Evolutionary conservation across 352 stramenopile genomes (phyloP), one percentile per base, ranked within the genome.

Genomic region (Globisporangium paroecandrum): DNA sequence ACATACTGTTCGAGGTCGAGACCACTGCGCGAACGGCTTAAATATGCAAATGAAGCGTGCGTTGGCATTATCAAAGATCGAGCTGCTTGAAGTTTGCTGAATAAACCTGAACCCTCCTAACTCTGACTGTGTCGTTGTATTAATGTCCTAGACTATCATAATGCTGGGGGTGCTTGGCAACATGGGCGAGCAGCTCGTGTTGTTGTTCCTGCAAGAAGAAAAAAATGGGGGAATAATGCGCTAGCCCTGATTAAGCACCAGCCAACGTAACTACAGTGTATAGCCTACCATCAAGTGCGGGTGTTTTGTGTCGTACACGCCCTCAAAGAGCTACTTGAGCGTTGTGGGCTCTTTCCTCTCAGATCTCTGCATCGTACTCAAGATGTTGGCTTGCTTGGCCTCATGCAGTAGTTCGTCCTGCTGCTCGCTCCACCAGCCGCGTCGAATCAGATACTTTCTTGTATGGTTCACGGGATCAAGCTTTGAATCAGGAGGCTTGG

Each of bases 261-360:
- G 38, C 38, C 38, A 47, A 20, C 13, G 13, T 13, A 47, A 5
- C 13, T 20, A 7, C 13, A 47, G 12, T 47, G 4, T 15, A 47
- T 18, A 65, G 74, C 74, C 29, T 82, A 95, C 85, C 59, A 94
- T 62, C 13, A 99, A 77, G 70, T 99, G 89, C 10, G 74, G 81
- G 32, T 95, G 92, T 72, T 98, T 98, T 56, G 97, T 83, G 58
- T 97, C 74, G 70, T 99, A 99, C 3, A 99, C 97, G 75, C 99
- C 97, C 36, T 97, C 87, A 70, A 99, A 99, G 72, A 99, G 89
- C 34, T 90, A 93, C 34, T 91, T 72, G 0, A 99, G 59, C 25
- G 82, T 32, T 22, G 97, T 96, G 10, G 79, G 82, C 0, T 79
- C 81, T 68, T 98, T 98, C 9, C 78, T 83, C 78, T 99, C 97